phyloP scores from a whole-genome alignment of 2,329 filamentous ascomycete genomes.

The Elsinoe necatrix region DNA sequence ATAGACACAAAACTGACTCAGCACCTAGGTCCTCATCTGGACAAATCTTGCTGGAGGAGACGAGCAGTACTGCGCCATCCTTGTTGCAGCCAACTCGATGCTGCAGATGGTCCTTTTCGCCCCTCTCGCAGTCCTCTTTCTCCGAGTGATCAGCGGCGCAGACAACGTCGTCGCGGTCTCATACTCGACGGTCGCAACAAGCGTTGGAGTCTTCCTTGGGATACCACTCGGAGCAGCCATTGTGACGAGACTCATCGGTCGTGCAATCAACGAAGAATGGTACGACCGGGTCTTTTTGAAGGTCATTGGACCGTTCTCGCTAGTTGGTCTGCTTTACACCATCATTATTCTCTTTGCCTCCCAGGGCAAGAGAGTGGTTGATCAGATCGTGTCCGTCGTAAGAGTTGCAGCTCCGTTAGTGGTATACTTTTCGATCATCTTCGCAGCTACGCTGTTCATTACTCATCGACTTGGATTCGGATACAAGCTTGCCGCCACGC shows the following conservation, averaged over 20 bases:
- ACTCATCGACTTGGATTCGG: constrained; percentile 61
- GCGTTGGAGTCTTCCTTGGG: constrained; percentile 72
- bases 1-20: neutral
- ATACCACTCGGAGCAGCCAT: constrained; percentile 75
- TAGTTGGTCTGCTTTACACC: constrained; percentile 78
- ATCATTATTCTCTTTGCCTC: constrained; percentile 79
- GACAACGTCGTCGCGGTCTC: constrained; percentile 36
- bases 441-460: constrained; percentile 57
- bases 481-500: constrained; percentile 62
- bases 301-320: constrained; percentile 61
- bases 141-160: constrained; percentile 54
- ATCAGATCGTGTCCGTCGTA: constrained; percentile 75
- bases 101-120: constrained; percentile 43
- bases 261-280: constrained; percentile 48
- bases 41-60: constrained; percentile 69
- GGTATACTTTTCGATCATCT: constrained; percentile 72
- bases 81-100: constrained; percentile 42
- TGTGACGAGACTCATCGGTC: constrained; percentile 59
- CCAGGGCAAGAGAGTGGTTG: constrained; percentile 66
- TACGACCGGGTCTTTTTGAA: constrained; percentile 65
- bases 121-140: constrained; percentile 43
- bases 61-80: constrained; percentile 65
- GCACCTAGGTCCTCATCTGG: constrained; percentile 59
- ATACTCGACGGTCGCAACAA: constrained; percentile 65
- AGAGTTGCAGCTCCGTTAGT: constrained; percentile 72